Conservation (phyloP, 2,329 filamentous ascomycete genomes). For the Didymella lethalis region DNA sequence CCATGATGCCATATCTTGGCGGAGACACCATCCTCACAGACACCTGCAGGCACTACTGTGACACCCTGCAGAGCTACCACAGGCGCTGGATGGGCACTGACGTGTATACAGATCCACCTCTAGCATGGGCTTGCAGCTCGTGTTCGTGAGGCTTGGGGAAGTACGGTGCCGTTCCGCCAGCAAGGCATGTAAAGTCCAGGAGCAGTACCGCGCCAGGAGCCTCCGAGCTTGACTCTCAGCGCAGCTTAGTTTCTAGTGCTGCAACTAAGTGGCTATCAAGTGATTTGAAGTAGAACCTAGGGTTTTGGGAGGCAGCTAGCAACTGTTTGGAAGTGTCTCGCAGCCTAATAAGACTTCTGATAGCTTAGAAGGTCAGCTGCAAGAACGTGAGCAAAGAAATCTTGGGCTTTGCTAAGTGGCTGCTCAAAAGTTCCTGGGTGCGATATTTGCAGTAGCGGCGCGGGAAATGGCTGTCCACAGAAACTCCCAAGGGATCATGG, state of each 20-base stretch:
- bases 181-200: conserved; percentile 10
- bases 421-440: not conserved
- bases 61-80: conserved; percentile 7
- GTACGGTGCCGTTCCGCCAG: conserved; percentile 10
- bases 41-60: conserved; percentile 16
- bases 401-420: conserved; percentile 8
- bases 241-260: too few relatives aligned
- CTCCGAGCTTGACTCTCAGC: too few relatives aligned
- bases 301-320: too few relatives aligned
- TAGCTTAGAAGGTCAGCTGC: too few relatives aligned
- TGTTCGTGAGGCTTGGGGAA: conserved; percentile 1
- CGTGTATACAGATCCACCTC: conserved; percentile 12
- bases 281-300: too few relatives aligned
- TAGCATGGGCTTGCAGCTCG: conserved; percentile 23
- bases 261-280: too few relatives aligned
- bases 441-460: conserved; percentile 9
- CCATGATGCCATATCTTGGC: conserved; percentile 10
- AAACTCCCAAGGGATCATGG: conserved; percentile 1
- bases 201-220: not conserved
- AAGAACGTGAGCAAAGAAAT: too few relatives aligned
- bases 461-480: not conserved
- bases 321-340: too few relatives aligned
- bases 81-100: conserved; percentile 2
- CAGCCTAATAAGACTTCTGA: too few relatives aligned
- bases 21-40: not conserved